Evolutionary conservation across 768 basidiomycete genomes (phyloP).

Genomic region (Suillus plorans): DNA sequence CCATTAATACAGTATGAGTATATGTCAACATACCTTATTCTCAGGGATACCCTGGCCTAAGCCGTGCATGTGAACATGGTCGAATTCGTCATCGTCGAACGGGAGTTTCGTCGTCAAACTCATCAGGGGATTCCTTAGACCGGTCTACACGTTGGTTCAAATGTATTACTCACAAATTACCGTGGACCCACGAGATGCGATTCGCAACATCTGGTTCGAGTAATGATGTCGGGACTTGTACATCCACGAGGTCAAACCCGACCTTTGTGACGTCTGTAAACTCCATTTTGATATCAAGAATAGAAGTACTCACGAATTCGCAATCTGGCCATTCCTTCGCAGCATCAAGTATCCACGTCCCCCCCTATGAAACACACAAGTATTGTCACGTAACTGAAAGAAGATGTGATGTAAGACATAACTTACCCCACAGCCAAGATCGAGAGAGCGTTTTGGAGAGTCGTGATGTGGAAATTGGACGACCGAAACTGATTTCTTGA

Average conservation of each 20-base stretch:
- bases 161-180: slow-evolving; percentile 62
- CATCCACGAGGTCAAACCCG: slow-evolving; percentile 76
- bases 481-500: slow-evolving; percentile 58
- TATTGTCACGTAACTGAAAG: background rate
- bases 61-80: slow-evolving; percentile 71
- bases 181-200: slow-evolving; percentile 71
- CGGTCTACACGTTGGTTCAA: background rate
- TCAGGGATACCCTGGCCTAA: slow-evolving; percentile 72
- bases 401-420: slow-evolving; percentile 10
- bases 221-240: slow-evolving; percentile 59
- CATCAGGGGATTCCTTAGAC: background rate
- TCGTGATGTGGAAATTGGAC: slow-evolving; percentile 48
- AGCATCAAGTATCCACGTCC: slow-evolving; percentile 71
- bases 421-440: slow-evolving; percentile 75
- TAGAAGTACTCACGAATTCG: slow-evolving; percentile 49
- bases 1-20: slow-evolving; percentile 8
- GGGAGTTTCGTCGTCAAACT: slow-evolving; percentile 76
- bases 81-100: slow-evolving; percentile 82
- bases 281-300: background rate
- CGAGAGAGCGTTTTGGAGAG: slow-evolving; percentile 54
- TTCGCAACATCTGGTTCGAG: slow-evolving; percentile 50
- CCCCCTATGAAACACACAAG: slow-evolving; percentile 41
- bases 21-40: slow-evolving; percentile 51
- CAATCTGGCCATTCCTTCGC: slow-evolving; percentile 69
- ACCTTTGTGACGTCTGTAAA: slow-evolving; percentile 42